Base-by-base conservation (phyloP, 1,284 basidiomycete genomes). In the Meripilus lineatus region DNA sequence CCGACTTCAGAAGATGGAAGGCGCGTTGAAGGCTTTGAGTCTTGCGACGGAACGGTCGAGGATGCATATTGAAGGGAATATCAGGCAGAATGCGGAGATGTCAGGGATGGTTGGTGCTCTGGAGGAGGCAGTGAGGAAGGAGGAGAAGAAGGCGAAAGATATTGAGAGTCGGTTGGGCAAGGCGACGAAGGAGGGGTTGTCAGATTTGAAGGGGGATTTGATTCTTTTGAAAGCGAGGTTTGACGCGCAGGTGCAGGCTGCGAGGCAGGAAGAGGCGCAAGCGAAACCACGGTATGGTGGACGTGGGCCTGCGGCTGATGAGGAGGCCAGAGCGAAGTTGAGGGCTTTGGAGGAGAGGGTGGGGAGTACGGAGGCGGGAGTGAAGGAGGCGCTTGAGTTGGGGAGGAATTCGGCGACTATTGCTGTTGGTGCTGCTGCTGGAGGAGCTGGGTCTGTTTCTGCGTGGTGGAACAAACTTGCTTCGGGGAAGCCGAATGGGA, bases 301-400 rank as follows among this genome's bases (percentile, higher is more conserved):
- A 26, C 48, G 45, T 22, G 48, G 56, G 5, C 52, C 56, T 17
- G 52, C 52, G 15, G 69, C 46, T 37, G 77, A 80, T 51, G 79
- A 78, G 18, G 81, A 82, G 50, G 76, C 81, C 1, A 65, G 76
- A 10, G 66, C 62, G 35, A 75, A 72, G 57, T 56, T 89, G 37
- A 68, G 64, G 44, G 58, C 67, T 0, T 58, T 89, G 25, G 82
- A 87, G 53, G 75, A 82, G 33, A 74, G 81, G 4, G 52, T 92
- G 15, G 77, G 71, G 1, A 60, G 63, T 28, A 71, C 89, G 5
- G 87, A 91, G 58, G 73, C 75, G n/a, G 77, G 75, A 5, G 74
- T 87, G 41, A 79, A 80, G 58, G 83, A 87, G 47, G 84, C 84
- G 1, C 55, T 89, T 28, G 84, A 89, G 38, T 49, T 79, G 2